phyloP scores from a whole-genome alignment of 1,284 basidiomycete species.

The Crepidotus sp. region DNA sequence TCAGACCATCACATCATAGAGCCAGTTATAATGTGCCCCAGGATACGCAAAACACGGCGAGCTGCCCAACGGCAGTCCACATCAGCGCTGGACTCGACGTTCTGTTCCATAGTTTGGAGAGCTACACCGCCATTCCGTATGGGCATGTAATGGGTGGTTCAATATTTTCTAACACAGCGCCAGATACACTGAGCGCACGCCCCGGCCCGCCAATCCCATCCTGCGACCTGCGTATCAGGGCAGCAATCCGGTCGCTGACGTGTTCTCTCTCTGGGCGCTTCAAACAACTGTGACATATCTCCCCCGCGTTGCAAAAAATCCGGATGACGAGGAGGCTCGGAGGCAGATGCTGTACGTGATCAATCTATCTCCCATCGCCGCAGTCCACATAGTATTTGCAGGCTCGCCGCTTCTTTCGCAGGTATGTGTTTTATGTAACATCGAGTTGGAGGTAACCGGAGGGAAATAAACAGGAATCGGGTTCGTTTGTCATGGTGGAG shows the following conservation, averaged over 20 bases:
- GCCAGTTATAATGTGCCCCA: conserved; percentile 15
- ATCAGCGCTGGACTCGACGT: conserved; percentile 91
- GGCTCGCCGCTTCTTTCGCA: conserved; percentile 82
- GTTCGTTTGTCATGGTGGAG: neutral
- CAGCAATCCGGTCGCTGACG: conserved; percentile 92
- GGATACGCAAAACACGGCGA: conserved; percentile 79
- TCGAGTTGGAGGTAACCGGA: no score
- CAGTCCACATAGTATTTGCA: conserved; percentile 22
- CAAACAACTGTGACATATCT: conserved; percentile 87
- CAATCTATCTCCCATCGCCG: neutral
- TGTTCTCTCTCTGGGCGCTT: conserved; percentile 94
- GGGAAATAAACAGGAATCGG: neutral
- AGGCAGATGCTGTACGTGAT: conserved; percentile 78
- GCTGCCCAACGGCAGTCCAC: conserved; percentile 79
- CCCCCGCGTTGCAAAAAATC: conserved; percentile 79
- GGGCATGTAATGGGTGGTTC: conserved; percentile 20
- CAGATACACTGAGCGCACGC: conserved; percentile 81
- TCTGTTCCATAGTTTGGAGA: conserved; percentile 90
- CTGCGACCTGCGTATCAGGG: conserved; percentile 92
- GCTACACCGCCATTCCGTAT: conserved; percentile 83
- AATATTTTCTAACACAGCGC: conserved; percentile 1
- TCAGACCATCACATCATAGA: neutral
- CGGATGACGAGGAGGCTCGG: conserved; percentile 75
- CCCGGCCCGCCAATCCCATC: conserved; percentile 85
- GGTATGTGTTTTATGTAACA: conserved; percentile 44